Conservation (phyloP, 2,329 filamentous ascomycete species). For the Calycina herbarum region DNA sequence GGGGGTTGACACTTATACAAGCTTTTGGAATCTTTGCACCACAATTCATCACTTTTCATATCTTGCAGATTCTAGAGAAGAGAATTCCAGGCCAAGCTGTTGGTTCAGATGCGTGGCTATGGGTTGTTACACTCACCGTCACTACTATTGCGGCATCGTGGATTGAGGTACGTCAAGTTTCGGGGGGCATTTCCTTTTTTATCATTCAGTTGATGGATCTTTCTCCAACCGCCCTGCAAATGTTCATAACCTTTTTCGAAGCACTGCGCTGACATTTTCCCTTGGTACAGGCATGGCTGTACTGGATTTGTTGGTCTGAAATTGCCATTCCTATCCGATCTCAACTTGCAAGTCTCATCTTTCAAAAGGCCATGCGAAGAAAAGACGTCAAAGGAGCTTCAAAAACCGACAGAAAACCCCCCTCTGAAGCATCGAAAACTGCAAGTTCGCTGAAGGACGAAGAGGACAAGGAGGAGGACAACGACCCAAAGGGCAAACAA, state of each 20-base stretch:
- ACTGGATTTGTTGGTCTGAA: slow-evolving; percentile 65
- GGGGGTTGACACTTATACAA: slow-evolving; percentile 47
- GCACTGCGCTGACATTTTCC: too few relatives aligned
- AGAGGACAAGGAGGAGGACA: slow-evolving; percentile 42
- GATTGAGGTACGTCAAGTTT: slow-evolving; percentile 48
- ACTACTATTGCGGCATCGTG: slow-evolving; percentile 54
- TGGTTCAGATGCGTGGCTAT: slow-evolving; percentile 60
- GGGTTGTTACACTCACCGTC: slow-evolving; percentile 64
- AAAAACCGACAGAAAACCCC: slow-evolving; percentile 46
- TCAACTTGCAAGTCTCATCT: slow-evolving; percentile 71
- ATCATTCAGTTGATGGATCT: background rate
- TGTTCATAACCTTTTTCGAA: too few relatives aligned
- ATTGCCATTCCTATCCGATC: slow-evolving; percentile 66
- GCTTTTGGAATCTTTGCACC: slow-evolving; percentile 60
- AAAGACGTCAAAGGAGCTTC: slow-evolving; percentile 70
- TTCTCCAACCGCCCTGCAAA: background rate
- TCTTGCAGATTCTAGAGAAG: slow-evolving; percentile 64
- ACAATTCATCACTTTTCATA: slow-evolving; percentile 65
- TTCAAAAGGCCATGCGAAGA: slow-evolving; percentile 72
- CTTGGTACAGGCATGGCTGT: slow-evolving; percentile 48
- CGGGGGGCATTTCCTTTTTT: background rate
- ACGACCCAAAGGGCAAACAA: slow-evolving; percentile 61
- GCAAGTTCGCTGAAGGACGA: slow-evolving; percentile 36
- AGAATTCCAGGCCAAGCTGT: slow-evolving; percentile 47
- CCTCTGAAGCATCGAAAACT: slow-evolving; percentile 31